Evolutionary conservation across 2,329 filamentous ascomycete species (phyloP).

Genomic region (Penicillium sp.): DNA sequence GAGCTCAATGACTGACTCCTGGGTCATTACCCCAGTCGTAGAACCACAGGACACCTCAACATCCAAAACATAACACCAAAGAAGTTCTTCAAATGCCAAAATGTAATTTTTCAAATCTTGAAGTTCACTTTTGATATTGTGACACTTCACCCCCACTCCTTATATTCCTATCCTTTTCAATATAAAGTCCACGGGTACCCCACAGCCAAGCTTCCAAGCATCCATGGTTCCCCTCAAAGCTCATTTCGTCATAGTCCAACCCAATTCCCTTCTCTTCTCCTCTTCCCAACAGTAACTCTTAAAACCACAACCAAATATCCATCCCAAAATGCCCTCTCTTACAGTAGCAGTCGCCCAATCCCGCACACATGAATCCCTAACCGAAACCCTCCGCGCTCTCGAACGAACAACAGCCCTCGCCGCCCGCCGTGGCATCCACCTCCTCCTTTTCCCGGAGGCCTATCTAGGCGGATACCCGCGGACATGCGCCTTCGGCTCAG

Average conservation of each 20-base stretch:
- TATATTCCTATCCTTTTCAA: neutral
- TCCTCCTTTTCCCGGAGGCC: slow-evolving; percentile 87
- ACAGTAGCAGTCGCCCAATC: slow-evolving; percentile 6
- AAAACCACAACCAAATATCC: neutral
- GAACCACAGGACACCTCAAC: too few relatives aligned
- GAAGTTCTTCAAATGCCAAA: too few relatives aligned
- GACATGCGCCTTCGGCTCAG: slow-evolving; percentile 73
- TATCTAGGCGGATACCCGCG: slow-evolving; percentile 92
- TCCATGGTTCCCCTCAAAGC: neutral
- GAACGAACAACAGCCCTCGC: slow-evolving; percentile 63
- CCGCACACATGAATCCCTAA: neutral
- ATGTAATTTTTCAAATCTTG: too few relatives aligned
- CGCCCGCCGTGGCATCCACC: slow-evolving; percentile 57
- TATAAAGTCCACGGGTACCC: neutral
- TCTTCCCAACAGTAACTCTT: neutral
- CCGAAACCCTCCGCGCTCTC: slow-evolving; percentile 60
- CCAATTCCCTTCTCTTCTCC: neutral
- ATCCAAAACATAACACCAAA: too few relatives aligned
- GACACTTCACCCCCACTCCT: too few relatives aligned
- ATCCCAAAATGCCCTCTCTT: slow-evolving; percentile 1
- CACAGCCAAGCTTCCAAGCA: neutral
- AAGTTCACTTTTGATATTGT: too few relatives aligned
- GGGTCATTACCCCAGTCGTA: too few relatives aligned
- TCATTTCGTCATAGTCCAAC: neutral
- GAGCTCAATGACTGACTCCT: too few relatives aligned